Base-by-base conservation (phyloP, 495 filamentous ascomycete species). In the Hypoxylon crocopeplum region DNA sequence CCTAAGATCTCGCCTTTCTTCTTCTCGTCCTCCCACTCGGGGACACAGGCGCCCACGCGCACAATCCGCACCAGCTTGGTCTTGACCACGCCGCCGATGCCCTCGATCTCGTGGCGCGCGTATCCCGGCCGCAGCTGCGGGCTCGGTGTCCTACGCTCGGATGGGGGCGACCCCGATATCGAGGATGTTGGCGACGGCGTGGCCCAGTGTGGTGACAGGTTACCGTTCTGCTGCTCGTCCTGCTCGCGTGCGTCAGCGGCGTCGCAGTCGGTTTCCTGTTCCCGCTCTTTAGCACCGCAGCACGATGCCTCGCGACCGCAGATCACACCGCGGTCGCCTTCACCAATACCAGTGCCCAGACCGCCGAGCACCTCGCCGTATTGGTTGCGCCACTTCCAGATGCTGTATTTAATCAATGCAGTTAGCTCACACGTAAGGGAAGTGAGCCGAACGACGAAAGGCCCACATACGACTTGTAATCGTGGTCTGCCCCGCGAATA, bases 331-430 rank as follows among this genome's bases (percentile, higher is more conserved):
- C 93, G 87, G 66, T 89, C 84, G 48, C 92, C 92, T 65, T 95
- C 91, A 34, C 91, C 90, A 40, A 94, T 93, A 12, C 92, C 92
- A 1, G 88, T 91, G 2, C 92, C 91, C 0, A 95, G 75, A 0
- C 90, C 90, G 29, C 91, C 90, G 0, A 92, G 87, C 24, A 84
- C 86, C 15, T 86, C 85, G 39, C 86, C 85, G 74, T 95, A 97
- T n/a, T 88, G 83, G 17, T 84, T 91, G 15, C 92, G 87, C 92
- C 92, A 96, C 16, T 78, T 84, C 92, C 92, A 96, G 29, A 91
- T 87, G 29, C 88, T 86, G 32, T 27, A 34, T 42, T 34, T 2
- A 40, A 20, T 39, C 29, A 51, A 17, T 13, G 4, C n/a, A 20
- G 24, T 54, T 57, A 60, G 38, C 38, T 39, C 8, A 21, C 30